Base-by-base conservation (phyloP, 352 stramenopile genomes). In the Globisporangium rhizosaccharum region DNA sequence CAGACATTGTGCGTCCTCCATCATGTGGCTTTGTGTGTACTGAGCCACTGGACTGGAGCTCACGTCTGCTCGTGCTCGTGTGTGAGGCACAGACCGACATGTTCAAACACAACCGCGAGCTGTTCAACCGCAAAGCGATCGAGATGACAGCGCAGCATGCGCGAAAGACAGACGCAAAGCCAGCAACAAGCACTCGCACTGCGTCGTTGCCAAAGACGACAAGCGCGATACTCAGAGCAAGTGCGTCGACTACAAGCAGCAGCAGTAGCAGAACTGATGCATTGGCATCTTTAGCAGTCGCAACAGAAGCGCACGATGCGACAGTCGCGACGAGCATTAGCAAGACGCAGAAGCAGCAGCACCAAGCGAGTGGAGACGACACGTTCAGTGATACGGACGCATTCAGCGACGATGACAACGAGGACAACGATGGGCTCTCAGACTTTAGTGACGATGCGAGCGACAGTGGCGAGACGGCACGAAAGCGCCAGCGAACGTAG, bases 81-180 rank as follows among this genome's bases (percentile, higher is more conserved):
- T 30, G 8, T 41, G 25, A 23, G 30, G 26, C 45, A n/a, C 54
- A 93, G 83, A 85, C 83, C 6, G 81, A 90, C 37, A 63, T 82
- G 6, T 93, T 87, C 67, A 90, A 91, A 67, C 79, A 90, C 65
- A 81, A 90, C 33, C 75, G 78, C 9, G 79, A 84, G 51, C 49
- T 88, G 20, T 93, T 91, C 46, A 85, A 82, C 28, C 59, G 64
- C 17, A 90, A 84, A 59, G 83, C 83, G 12, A 67, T 47, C 10
- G 83, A 87, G 50, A 75, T 89, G 67, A 91, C 83, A 0, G 44
- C 33, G 18, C 66, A 85, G 37, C 72, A 90, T 51, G 80, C 83
- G 15, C 66, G 63, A 1, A 56, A 53, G 3, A 61, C 57, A 17
- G 57, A 68, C 14, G 44, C 26, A 3, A 57, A 57, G 36, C 3